Base-by-base conservation (phyloP, 139 green algal species). In the Coccomyxa sp. region DNA sequence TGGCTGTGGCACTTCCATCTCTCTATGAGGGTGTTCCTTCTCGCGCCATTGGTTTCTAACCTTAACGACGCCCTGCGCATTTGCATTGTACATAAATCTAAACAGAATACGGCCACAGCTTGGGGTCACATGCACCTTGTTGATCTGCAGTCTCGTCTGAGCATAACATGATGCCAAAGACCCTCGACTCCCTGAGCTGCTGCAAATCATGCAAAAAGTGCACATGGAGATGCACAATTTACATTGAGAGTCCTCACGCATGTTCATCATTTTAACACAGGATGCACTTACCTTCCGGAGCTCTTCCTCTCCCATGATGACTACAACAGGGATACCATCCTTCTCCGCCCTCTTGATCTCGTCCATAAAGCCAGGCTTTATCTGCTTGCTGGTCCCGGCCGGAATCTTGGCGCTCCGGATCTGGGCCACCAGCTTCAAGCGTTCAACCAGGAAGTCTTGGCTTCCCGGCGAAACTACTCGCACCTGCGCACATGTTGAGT, bases 351-450 rank as follows among this genome's bases (percentile, higher is more conserved):
- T 90, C 39, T 79, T 82, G 74, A 99, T 86, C 79, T 94, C 87
- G 77, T 97, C 93, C 8, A 86, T 87, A 90, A 99, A 95, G 85
- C 98, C 97, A 55, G 94, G 92, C 85, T 96, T 94, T 34, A 89
- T 80, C 86, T 97, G 96, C 87, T 92, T 97, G 7, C 95, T 92
- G 86, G 97, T 99, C 86, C 99, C 95, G 0, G 94, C 91, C 33
- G 87, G 88, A 41, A 98, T 89, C 73, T 92, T 93, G 4, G 87
- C 89, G 0, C 81, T 82, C 95, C 95, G 98, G 75, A 99, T 83
- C 55, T 79, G n/a, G 0, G 82, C 76, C 9, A 76, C 83, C 29
- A 98, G 31, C 82, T 91, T 75, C 95, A 98, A 97, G 81, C 95
- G 89, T 76, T 92, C 86, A 9, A 80, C n/a, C 90, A 95, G 89